Conservation (phyloP, 169 alveolate species). For the Ichthyophthirius multifiliis region DNA sequence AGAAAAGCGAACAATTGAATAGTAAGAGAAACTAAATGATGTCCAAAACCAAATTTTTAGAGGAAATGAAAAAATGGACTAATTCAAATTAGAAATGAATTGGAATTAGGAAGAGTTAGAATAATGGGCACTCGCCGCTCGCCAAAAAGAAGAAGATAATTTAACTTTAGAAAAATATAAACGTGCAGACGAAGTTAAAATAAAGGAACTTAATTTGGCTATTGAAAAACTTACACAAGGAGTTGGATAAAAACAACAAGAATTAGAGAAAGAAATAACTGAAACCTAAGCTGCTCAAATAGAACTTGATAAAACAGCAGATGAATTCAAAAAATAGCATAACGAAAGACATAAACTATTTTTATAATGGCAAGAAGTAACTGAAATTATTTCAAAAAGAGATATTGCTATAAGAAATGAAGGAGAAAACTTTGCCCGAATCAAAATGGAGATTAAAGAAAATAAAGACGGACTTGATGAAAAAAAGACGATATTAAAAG, state of each 20-base stretch:
- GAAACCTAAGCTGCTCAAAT: conserved; percentile 90
- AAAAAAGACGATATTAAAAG: conserved; percentile 21
- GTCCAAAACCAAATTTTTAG: conserved; percentile 85
- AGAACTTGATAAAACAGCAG: conserved; percentile 88
- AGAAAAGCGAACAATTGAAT: conserved; percentile 77
- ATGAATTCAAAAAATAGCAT: conserved; percentile 86
- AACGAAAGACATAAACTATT: conserved; percentile 87
- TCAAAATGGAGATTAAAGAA: conserved; percentile 67
- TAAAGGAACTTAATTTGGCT: conserved; percentile 84
- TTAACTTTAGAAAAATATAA: conserved; percentile 87
- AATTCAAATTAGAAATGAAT: conserved; percentile 90
- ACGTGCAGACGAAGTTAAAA: conserved; percentile 91
- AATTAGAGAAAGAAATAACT: conserved; percentile 87
- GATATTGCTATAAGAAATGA: conserved; percentile 78
- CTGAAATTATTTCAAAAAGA: conserved; percentile 70
- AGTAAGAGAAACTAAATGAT: conserved; percentile 86
- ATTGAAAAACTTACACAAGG: conserved; percentile 85
- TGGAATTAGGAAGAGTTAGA: conserved; percentile 94
- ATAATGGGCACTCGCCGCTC: conserved; percentile 95
- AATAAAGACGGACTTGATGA: conserved; percentile 48
- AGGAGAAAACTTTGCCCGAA: conserved; percentile 76
- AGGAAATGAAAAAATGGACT: conserved; percentile 92
- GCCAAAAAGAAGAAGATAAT: conserved; percentile 92
- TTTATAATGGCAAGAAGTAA: conserved; percentile 78
- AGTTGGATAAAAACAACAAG: conserved; percentile 72